Evolutionary conservation across 2,329 filamentous ascomycete genomes (phyloP).

Genomic region (Phialophora verrucosa): DNA sequence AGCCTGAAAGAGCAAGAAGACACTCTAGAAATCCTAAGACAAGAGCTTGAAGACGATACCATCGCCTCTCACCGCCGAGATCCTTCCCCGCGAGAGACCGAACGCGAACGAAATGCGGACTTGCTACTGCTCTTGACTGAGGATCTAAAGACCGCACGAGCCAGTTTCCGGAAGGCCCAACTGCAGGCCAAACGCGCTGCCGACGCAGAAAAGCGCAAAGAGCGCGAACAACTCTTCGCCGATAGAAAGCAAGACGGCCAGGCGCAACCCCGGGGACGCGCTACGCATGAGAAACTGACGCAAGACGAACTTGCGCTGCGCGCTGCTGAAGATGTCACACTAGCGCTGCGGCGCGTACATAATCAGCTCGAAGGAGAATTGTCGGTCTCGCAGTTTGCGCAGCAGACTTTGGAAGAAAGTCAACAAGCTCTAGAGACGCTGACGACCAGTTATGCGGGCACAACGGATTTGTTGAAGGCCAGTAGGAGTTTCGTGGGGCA

Average conservation of each 20-base stretch:
- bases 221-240: constrained; percentile 76
- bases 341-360: constrained; percentile 82
- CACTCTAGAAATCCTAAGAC: constrained; percentile 77
- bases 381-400: constrained; percentile 83
- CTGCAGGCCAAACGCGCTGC: constrained; percentile 77
- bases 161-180: constrained; percentile 80
- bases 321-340: constrained; percentile 82
- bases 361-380: constrained; percentile 85
- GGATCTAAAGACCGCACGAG: constrained; percentile 71
- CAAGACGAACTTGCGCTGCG: constrained; percentile 75
- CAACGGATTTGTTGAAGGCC: constrained; percentile 76
- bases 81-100: constrained; percentile 47
- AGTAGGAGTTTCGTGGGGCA: constrained; percentile 78
- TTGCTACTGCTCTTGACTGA: constrained; percentile 69
- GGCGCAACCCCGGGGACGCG: constrained; percentile 28
- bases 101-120: constrained; percentile 69
- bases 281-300: constrained; percentile 59
- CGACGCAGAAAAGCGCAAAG: constrained; percentile 73
- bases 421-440: constrained; percentile 81
- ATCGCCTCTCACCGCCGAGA: constrained; percentile 20
- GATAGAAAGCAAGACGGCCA: constrained; percentile 44
- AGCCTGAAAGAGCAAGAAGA: constrained; percentile 78
- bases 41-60: constrained; percentile 71
- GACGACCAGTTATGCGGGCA: constrained; percentile 77
- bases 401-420: constrained; percentile 71